Evolutionary conservation across 495 filamentous ascomycete genomes (phyloP).

Genomic region (Penicillium longicatenatum): DNA sequence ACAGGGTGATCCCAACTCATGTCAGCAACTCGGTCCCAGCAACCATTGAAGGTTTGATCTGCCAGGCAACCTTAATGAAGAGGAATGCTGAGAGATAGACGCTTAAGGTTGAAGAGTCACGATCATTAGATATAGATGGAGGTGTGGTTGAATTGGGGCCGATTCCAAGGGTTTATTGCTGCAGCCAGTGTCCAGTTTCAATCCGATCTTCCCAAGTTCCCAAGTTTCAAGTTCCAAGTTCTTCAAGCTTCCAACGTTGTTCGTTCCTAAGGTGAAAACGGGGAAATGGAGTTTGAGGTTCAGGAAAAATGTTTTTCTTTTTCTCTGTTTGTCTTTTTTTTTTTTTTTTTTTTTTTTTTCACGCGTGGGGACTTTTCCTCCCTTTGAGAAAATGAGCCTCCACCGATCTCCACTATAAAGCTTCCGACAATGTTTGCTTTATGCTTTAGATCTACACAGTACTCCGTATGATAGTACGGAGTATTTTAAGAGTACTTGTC

Average conservation of each 20-base stretch:
- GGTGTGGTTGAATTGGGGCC: neutral
- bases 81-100: neutral
- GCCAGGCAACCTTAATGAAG: conserved; percentile 39
- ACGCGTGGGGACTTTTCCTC: conserved; percentile 19
- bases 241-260: too few species aligned
- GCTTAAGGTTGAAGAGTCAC: conserved; percentile 11
- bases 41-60: conserved; percentile 44
- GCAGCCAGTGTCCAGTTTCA: too few species aligned
- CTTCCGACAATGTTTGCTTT: conserved; percentile 1
- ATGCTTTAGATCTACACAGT: neutral
- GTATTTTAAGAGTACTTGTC: too few species aligned
- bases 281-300: neutral
- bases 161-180: neutral
- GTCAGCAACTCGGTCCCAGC: conserved; percentile 47
- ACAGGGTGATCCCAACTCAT: conserved; percentile 78
- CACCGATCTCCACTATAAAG: conserved; percentile 32
- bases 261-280: too few species aligned
- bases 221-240: neutral
- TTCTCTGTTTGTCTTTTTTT: conserved; percentile 41
- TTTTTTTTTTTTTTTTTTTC: conserved; percentile 16
- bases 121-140: neutral
- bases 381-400: conserved; percentile 23
- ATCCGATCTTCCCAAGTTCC: too few species aligned
- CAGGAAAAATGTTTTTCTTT: conserved; percentile 43
- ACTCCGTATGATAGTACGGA: neutral